These are phyloP conservation scores for Tuber borchii DNA, from an alignment of 495 filamentous ascomycete species.

Conservation along the genomic window DNA sequence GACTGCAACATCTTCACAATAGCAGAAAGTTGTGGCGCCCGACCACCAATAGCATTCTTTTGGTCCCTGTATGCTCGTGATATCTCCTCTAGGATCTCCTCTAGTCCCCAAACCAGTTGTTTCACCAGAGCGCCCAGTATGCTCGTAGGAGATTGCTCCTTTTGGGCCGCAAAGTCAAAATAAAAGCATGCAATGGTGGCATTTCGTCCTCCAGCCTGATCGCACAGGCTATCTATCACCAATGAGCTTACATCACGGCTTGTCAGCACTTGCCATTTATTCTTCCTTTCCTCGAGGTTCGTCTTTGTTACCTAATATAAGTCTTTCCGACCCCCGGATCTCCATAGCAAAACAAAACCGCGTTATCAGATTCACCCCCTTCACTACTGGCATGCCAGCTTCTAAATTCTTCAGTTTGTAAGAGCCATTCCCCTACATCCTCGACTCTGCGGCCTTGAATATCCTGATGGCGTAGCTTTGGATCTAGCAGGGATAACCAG, in stretches of 20 bases:
- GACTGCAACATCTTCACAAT: too few relatives aligned
- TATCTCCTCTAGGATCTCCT: not conserved
- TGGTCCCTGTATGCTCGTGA: not conserved
- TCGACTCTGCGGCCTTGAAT: too few relatives aligned
- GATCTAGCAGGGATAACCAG: too few relatives aligned
- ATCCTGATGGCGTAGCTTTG: too few relatives aligned
- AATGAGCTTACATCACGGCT: not conserved
- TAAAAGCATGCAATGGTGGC: too few relatives aligned
- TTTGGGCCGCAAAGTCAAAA: too few relatives aligned
- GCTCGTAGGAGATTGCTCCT: not conserved
- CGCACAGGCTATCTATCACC: too few relatives aligned
- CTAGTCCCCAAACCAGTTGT: not conserved
- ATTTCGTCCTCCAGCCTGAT: too few relatives aligned
- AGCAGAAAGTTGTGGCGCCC: not conserved
- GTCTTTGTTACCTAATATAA: not conserved
- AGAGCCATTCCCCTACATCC: too few relatives aligned
- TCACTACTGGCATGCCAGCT: too few relatives aligned
- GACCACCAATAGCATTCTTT: not conserved
- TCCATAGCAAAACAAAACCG: not conserved
- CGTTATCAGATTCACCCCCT: too few relatives aligned
- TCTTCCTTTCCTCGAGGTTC: not conserved
- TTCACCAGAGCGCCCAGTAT: not conserved
- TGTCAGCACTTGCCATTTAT: not conserved
- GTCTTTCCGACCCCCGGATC: not conserved
- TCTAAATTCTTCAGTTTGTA: too few relatives aligned